Evolutionary conservation across 805 yeast species (phyloP).

Genomic region (Candida qinlingensis): DNA sequence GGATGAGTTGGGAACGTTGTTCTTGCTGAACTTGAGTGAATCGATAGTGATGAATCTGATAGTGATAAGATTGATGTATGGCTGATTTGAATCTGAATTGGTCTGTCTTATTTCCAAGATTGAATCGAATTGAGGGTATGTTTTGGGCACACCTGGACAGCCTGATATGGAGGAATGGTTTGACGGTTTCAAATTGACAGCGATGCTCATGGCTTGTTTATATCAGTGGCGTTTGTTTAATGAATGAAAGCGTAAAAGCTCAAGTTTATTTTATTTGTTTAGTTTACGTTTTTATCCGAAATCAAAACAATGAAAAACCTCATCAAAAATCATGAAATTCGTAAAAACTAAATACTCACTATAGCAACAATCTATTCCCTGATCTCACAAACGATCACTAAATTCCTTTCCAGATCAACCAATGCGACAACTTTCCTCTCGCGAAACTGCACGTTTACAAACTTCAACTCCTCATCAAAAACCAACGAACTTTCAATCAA

Average conservation of each 20-base stretch:
- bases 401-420: constrained; percentile 6
- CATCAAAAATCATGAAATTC: no score
- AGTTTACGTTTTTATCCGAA: not conserved
- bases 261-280: not conserved
- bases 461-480: not conserved
- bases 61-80: constrained; percentile 42
- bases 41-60: constrained; percentile 47
- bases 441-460: constrained; percentile 4
- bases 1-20: constrained; percentile 29
- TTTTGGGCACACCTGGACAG: constrained; percentile 64
- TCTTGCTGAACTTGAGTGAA: constrained; percentile 37
- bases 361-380: not conserved
- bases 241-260: not conserved
- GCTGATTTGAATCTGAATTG: constrained; percentile 35
- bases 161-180: constrained; percentile 53
- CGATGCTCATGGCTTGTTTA: constrained; percentile 8
- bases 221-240: not conserved
- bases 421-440: constrained; percentile 3
- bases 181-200: constrained; percentile 40
- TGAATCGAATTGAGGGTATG: constrained; percentile 55
- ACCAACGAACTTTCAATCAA: not conserved
- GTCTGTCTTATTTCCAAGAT: constrained; percentile 49
- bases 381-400: constrained; percentile 6
- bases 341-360: not conserved
- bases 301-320: no score